A percentile compares a stretch with the other conserved stretches of the same genome.
phyloP scores from a whole-genome alignment of 1,139 yeast species.

The Saccharomyces pastorianus region DNA sequence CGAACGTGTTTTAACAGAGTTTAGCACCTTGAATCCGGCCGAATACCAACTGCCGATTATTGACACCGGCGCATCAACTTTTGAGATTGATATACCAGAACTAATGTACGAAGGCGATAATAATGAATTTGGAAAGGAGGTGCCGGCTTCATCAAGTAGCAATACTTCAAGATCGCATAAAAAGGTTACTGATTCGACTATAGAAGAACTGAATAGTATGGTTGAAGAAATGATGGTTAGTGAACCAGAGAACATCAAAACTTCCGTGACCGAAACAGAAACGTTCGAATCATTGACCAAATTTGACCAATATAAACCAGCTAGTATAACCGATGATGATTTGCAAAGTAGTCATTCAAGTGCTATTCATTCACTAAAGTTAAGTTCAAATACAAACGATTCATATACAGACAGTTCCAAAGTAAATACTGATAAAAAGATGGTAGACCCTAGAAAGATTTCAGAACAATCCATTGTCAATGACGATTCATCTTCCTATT shows the following conservation, averaged over 20 bases:
- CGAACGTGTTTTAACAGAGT: conserved; percentile 11
- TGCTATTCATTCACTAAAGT: conserved; percentile 17
- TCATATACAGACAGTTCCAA: conserved; percentile 4
- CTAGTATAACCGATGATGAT: conserved; percentile 9
- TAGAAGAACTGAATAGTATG: conserved; percentile 28
- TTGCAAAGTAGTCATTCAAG: conserved; percentile 16
- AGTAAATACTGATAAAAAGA: not conserved
- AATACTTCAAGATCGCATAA: not conserved
- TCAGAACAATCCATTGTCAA: not conserved
- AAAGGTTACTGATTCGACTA: conserved; percentile 13
- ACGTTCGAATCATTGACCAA: conserved; percentile 24
- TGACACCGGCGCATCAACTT: conserved; percentile 22
- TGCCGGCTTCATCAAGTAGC: not conserved
- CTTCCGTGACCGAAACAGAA: conserved; percentile 10
- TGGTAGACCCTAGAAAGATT: not conserved
- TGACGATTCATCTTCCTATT: not conserved
- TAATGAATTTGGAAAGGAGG: not conserved
- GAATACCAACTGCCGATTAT: conserved; percentile 24
- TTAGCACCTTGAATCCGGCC: conserved; percentile 12
- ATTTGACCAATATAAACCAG: conserved; percentile 24
- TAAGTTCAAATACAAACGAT: conserved; percentile 10
- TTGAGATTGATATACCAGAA: conserved; percentile 22
- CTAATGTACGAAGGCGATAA: conserved; percentile 10
- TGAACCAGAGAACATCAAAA: conserved; percentile 15
- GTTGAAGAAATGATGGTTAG: conserved; percentile 32